phyloP scores from a whole-genome alignment of 305 asterid species.

The Withania somnifera region DNA sequence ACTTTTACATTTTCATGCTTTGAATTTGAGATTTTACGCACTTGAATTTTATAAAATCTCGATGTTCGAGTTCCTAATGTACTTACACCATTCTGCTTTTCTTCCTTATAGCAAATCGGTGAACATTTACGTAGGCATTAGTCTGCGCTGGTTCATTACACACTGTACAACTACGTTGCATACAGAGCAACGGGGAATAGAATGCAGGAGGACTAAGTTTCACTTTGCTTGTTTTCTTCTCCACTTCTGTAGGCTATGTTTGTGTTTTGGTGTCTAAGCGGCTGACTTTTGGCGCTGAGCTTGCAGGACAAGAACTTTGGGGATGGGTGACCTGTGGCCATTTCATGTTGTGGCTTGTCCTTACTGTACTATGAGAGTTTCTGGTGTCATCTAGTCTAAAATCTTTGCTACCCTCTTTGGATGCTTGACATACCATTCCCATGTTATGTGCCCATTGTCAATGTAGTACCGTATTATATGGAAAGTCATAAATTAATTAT shows the following conservation, averaged over 20 bases:
- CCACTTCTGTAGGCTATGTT: constrained; percentile 59
- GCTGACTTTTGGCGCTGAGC: constrained; percentile 56
- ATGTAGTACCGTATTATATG: not conserved
- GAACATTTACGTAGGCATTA: constrained; percentile 73
- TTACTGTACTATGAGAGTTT: constrained; percentile 50
- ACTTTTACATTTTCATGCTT: not conserved
- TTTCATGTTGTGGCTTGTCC: constrained; percentile 58
- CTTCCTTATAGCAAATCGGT: constrained; percentile 56
- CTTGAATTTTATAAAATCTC: not conserved
- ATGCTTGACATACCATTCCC: not conserved
- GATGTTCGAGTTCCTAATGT: not conserved
- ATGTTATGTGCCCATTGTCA: not conserved
- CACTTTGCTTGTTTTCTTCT: constrained; percentile 69
- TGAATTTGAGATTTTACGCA: not conserved
- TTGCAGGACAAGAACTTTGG: constrained; percentile 69
- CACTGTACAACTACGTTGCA: constrained; percentile 61
- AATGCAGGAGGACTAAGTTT: constrained; percentile 61
- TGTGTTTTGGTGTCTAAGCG: constrained; percentile 46
- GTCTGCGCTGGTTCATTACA: constrained; percentile 79
- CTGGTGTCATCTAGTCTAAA: constrained; percentile 23
- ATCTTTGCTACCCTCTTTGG: not conserved
- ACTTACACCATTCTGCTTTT: not conserved
- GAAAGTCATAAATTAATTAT: not conserved
- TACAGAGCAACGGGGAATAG: constrained; percentile 50
- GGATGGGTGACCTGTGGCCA: no score